Conservation (phyloP, 331 rosid species). For the Prunus yedoensis region DNA sequence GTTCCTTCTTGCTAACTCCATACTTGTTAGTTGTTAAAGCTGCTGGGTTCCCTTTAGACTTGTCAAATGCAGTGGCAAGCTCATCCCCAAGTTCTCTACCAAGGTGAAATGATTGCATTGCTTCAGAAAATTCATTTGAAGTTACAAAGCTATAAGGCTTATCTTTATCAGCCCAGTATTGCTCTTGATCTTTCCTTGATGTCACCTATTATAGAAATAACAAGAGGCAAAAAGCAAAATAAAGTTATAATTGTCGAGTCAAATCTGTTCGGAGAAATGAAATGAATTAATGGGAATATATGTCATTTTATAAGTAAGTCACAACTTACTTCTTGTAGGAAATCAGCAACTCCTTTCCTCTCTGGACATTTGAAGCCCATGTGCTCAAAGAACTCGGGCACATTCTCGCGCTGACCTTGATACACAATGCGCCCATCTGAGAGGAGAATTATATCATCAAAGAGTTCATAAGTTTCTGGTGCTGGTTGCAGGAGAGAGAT, state of each 20-base stretch:
- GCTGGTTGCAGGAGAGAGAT: conserved; percentile 97
- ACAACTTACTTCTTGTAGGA: conserved; percentile 77
- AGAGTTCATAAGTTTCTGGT: conserved; percentile 83
- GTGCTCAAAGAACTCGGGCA: conserved; percentile 68
- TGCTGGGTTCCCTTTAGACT: conserved; percentile 70
- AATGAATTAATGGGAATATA: neutral
- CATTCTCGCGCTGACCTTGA: conserved; percentile 83
- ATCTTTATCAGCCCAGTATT: conserved; percentile 69
- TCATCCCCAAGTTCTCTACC: conserved; percentile 80
- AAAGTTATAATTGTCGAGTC: neutral
- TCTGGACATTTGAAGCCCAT: conserved; percentile 90
- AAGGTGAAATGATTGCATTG: conserved; percentile 68
- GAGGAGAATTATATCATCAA: conserved; percentile 80
- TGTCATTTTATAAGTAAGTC: neutral
- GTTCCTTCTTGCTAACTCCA: conserved; percentile 72
- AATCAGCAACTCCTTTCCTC: conserved; percentile 96
- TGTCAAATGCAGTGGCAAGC: conserved; percentile 73
- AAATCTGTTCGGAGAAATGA: conserved; percentile 11
- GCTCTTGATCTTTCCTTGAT: conserved; percentile 87
- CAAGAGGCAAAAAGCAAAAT: neutral
- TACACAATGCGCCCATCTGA: conserved; percentile 89
- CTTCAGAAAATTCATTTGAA: conserved; percentile 64
- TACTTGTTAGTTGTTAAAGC: conserved; percentile 60
- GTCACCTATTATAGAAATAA: conserved; percentile 54
- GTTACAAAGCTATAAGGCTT: conserved; percentile 54